Percentiles rank a stretch among this genome's conserved stretches.
phyloP scores from a whole-genome alignment of 2,329 filamentous ascomycete genomes.

The Botrytis pseudocinerea region DNA sequence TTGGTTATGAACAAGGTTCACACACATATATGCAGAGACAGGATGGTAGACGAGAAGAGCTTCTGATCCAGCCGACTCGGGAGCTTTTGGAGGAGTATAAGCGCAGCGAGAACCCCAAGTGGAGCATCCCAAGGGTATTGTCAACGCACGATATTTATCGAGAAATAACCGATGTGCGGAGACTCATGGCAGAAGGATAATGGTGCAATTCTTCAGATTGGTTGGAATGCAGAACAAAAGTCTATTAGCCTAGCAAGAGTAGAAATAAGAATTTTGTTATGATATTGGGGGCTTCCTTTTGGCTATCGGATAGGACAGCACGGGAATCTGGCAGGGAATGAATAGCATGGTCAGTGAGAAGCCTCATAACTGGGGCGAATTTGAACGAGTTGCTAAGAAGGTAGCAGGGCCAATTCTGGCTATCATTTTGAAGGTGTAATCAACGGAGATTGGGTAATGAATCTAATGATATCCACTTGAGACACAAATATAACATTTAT shows the following conservation, averaged over 20 bases:
- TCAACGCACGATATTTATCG: neutral
- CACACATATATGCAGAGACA: neutral
- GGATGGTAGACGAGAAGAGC: neutral
- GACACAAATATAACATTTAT: neutral
- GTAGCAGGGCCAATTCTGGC: neutral
- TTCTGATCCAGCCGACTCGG: neutral
- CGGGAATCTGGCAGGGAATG: no score
- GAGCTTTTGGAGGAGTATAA: neutral
- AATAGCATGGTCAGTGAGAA: neutral
- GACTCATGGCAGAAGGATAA: neutral
- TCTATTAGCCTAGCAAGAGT: neutral
- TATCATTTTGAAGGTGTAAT: neutral
- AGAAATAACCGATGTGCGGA: neutral
- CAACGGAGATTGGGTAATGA: neutral
- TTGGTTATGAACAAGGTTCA: neutral
- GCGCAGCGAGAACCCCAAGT: neutral
- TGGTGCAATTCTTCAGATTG: neutral
- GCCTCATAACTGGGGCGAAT: neutral
- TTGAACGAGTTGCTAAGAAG: neutral
- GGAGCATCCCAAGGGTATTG: neutral
- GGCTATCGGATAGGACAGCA: neutral
- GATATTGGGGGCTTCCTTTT: neutral
- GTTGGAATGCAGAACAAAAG: neutral
- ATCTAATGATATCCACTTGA: slow-evolving; percentile 13
- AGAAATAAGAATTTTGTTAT: no score